Percentiles rank a stretch among this genome's conserved stretches.
phyloP scores from a whole-genome alignment of 148 eudicot species.

The Vaccinium vitisidaea region DNA sequence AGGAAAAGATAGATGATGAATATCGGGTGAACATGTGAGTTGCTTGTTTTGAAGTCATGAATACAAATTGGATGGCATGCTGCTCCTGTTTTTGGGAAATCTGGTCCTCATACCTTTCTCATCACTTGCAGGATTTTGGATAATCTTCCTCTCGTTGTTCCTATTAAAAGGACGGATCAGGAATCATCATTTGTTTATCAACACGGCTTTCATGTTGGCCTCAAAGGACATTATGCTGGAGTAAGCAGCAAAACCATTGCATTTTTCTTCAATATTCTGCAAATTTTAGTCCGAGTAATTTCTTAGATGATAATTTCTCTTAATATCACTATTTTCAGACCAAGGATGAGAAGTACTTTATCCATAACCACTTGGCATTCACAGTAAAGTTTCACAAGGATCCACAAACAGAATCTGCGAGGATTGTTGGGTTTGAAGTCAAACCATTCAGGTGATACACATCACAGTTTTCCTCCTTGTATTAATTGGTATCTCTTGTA shows the following conservation, averaged over 20 bases:
- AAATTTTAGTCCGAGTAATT: neutral
- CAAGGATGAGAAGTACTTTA: slow-evolving; percentile 43
- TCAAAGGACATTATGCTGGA: slow-evolving; percentile 45
- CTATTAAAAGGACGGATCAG: slow-evolving; percentile 35
- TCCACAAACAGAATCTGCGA: slow-evolving; percentile 31
- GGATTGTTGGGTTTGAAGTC: slow-evolving; percentile 54
- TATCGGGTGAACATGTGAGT: slow-evolving; percentile 48
- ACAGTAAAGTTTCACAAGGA: slow-evolving; percentile 46
- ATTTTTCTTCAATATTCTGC: neutral
- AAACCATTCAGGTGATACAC: slow-evolving; percentile 37
- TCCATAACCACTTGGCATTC: slow-evolving; percentile 46
- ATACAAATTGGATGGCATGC: neutral
- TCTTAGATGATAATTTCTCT: neutral
- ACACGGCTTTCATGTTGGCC: slow-evolving; percentile 47
- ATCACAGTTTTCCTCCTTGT: neutral
- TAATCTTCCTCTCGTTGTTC: slow-evolving; percentile 60
- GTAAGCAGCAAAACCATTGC: slow-evolving; percentile 29
- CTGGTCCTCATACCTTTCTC: neutral
- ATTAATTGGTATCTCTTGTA: neutral
- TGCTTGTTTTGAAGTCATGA: neutral
- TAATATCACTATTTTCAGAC: slow-evolving; percentile 26
- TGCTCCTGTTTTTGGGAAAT: neutral
- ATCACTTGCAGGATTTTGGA: slow-evolving; percentile 44
- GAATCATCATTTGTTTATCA: slow-evolving; percentile 40
- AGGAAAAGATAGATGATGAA: slow-evolving; percentile 49